phyloP scores from a whole-genome alignment of 1,284 basidiomycete genomes.

The Tilletia caries region DNA sequence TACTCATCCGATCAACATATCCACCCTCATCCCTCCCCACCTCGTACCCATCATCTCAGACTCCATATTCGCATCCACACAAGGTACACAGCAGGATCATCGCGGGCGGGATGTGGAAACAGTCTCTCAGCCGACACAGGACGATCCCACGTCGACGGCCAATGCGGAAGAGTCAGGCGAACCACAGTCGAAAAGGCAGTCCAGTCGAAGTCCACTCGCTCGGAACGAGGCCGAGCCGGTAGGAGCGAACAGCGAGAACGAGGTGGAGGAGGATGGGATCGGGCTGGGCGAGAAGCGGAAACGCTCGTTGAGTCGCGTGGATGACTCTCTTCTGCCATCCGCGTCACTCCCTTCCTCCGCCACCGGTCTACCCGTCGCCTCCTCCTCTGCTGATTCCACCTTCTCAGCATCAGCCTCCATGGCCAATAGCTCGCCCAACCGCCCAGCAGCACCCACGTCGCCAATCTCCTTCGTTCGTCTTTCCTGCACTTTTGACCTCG shows the following conservation, averaged over 20 bases:
- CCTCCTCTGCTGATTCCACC: not conserved
- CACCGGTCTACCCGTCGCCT: not conserved
- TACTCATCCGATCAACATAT: constrained; percentile 43
- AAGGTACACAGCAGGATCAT: not conserved
- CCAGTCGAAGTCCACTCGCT: not conserved
- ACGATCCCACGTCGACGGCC: not conserved
- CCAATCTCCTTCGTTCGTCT: not conserved
- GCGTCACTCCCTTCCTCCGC: not conserved
- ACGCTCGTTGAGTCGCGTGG: not conserved
- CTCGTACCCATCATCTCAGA: constrained; percentile 3
- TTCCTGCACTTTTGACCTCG: not conserved
- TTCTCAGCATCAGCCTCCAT: not conserved
- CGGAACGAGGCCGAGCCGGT: not conserved
- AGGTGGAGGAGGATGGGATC: constrained; percentile 5
- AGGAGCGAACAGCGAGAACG: not conserved
- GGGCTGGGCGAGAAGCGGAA: constrained; percentile 11
- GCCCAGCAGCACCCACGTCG: not conserved
- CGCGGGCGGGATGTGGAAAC: not conserved
- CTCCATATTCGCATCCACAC: not conserved
- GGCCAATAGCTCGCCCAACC: too few relatives aligned
- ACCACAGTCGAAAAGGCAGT: not conserved
- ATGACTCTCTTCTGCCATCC: not conserved
- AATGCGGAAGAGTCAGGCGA: not conserved
- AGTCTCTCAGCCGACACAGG: not conserved
- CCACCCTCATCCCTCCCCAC: constrained; percentile 12